Percentiles rank a stretch among this genome's conserved stretches.
Conservation (phyloP, 495 filamentous ascomycete species). For the Penicillium samsonianum region DNA sequence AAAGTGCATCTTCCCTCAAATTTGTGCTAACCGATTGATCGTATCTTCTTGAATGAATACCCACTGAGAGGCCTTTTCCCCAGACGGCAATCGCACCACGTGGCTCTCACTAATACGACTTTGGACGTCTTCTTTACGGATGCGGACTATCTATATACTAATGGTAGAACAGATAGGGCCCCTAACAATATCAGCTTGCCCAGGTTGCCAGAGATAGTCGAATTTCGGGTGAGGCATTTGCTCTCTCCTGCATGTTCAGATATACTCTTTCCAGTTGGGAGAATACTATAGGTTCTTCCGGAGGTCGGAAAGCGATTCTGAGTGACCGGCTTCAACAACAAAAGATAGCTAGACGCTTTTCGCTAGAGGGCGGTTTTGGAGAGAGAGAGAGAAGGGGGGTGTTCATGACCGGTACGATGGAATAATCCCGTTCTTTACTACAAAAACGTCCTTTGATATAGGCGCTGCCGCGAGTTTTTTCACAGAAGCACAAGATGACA, state of each 20-base stretch:
- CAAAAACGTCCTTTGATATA: too few relatives aligned
- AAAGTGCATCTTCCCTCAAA: too few relatives aligned
- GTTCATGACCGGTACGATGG: too few relatives aligned
- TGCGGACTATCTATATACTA: not conserved
- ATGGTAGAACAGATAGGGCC: not conserved
- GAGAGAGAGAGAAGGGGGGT: too few relatives aligned
- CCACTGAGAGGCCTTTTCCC: not conserved
- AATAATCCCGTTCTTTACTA: too few relatives aligned
- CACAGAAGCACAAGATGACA: too few relatives aligned
- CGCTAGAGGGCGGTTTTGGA: too few relatives aligned
- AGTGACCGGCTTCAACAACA: too few relatives aligned
- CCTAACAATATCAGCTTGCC: conserved; percentile 6
- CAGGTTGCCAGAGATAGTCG: conserved; percentile 5
- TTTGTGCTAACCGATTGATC: too few relatives aligned
- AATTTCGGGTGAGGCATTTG: not conserved
- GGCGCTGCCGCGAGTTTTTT: too few relatives aligned
- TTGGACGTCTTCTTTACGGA: conserved; percentile 7
- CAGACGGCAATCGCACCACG: conserved; percentile 4
- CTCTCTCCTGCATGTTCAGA: not conserved
- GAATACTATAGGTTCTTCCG: conserved; percentile 3
- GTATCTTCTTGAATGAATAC: not conserved
- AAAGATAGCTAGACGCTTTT: too few relatives aligned
- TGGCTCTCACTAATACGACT: conserved; percentile 1
- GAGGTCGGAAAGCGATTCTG: too few relatives aligned
- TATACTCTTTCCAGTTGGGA: conserved; percentile 5